phyloP scores from a whole-genome alignment of 257 asterid genomes.

The Scutellaria barbata region DNA sequence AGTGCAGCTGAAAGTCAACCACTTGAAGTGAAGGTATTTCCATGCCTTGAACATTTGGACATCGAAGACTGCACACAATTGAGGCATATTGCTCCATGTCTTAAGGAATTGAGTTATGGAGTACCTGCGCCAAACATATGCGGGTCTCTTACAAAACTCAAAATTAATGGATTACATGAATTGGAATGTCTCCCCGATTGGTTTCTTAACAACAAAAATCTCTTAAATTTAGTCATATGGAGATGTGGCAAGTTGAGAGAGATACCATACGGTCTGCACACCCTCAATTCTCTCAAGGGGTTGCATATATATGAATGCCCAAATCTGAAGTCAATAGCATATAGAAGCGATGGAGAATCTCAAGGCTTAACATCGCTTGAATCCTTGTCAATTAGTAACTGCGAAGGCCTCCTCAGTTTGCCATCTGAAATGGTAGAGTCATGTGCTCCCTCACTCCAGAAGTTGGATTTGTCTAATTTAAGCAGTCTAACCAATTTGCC shows the following conservation, averaged over 20 bases:
- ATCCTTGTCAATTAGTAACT: accelerated
- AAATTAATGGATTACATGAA: background rate
- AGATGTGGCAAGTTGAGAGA: background rate
- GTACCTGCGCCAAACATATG: no score
- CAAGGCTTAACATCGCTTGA: background rate
- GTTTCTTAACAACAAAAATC: background rate
- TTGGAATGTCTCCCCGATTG: background rate
- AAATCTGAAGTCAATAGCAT: background rate
- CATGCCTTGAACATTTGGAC: background rate
- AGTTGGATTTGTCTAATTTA: background rate
- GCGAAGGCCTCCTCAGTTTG: background rate
- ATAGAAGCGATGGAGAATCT: background rate
- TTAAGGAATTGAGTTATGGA: no score
- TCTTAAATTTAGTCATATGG: background rate
- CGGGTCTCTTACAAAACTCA: no score
- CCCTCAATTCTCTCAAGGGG: background rate
- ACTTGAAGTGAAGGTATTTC: background rate
- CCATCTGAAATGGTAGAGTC: background rate
- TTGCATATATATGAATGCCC: background rate
- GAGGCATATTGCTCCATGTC: no score
- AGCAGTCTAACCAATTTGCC: background rate
- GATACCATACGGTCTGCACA: background rate
- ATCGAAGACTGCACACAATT: background rate
- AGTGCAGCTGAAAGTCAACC: background rate
- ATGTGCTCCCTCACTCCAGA: background rate